Evolutionary conservation across 352 stramenopile genomes (phyloP).

Genomic region (Plasmopara halstedii): DNA sequence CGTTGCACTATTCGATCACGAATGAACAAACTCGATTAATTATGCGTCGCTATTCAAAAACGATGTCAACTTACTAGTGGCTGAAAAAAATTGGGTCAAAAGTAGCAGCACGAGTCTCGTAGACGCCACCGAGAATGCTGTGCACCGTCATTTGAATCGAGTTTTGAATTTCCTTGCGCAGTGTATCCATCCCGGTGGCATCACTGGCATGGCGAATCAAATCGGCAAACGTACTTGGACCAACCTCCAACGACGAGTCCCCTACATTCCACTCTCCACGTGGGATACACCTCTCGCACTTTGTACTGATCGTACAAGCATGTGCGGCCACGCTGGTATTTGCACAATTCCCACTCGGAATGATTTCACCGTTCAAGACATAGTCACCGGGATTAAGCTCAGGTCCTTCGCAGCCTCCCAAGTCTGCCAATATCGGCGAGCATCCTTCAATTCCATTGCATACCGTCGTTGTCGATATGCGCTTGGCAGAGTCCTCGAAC

Average conservation of each 20-base stretch:
- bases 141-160: slow-evolving; percentile 37
- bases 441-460: slow-evolving; percentile 36
- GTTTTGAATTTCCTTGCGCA: slow-evolving; percentile 28
- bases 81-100: slow-evolving; percentile 43
- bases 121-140: slow-evolving; percentile 32
- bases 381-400: slow-evolving; percentile 23
- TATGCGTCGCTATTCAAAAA: not conserved
- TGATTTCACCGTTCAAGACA: slow-evolving; percentile 20
- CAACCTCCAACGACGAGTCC: slow-evolving; percentile 56
- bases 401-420: slow-evolving; percentile 41
- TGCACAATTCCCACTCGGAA: slow-evolving; percentile 43
- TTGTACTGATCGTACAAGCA: slow-evolving; percentile 30
- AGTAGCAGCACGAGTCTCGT: slow-evolving; percentile 31
- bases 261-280: slow-evolving; percentile 60
- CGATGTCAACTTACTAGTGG: slow-evolving; percentile 29
- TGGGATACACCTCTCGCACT: slow-evolving; percentile 54
- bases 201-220: slow-evolving; percentile 34
- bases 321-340: slow-evolving; percentile 37
- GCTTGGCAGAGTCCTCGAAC: slow-evolving; percentile 49
- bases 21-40: slow-evolving; percentile 1
- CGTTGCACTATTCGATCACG: slow-evolving; percentile 22
- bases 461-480: slow-evolving; percentile 26
- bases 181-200: slow-evolving; percentile 19
- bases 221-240: slow-evolving; percentile 50
- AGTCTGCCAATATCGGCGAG: slow-evolving; percentile 40